Conservation (phyloP, 305 asterid species). For the Fraxinus sp. region DNA sequence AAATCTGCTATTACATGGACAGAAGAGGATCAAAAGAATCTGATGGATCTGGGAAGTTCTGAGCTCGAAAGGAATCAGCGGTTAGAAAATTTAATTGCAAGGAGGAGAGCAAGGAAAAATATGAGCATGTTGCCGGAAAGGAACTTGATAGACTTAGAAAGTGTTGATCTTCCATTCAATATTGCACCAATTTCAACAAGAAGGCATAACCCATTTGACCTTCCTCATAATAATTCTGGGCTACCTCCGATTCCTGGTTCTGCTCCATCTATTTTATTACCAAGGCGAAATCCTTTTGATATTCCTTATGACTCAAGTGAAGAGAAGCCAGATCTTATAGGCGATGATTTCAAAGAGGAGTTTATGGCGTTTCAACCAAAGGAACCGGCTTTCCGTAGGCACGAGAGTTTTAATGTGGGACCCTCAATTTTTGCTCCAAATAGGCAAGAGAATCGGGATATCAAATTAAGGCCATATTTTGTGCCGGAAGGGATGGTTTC, state of each 20-base stretch:
- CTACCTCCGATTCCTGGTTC: constrained; percentile 54
- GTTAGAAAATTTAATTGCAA: constrained; percentile 45
- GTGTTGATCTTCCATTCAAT: constrained; percentile 31
- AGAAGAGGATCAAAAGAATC: constrained; percentile 59
- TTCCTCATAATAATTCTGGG: constrained; percentile 23
- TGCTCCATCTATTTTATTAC: constrained; percentile 49
- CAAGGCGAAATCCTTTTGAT: constrained; percentile 48
- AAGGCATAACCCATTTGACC: constrained; percentile 49
- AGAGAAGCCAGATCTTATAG: constrained; percentile 29
- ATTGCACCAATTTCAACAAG: constrained; percentile 37
- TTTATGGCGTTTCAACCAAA: constrained; percentile 27
- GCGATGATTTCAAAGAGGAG: constrained; percentile 32
- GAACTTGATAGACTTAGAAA: constrained; percentile 49
- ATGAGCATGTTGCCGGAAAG: constrained; percentile 46
- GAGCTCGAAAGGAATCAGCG: constrained; percentile 56
- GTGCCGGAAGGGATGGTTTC: constrained; percentile 36
- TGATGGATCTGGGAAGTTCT: constrained; percentile 53
- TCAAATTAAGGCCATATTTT: constrained; percentile 45
- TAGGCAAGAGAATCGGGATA: constrained; percentile 30
- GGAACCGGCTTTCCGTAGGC: constrained; percentile 39
- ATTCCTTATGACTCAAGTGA: constrained; percentile 33
- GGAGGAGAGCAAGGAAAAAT: constrained; percentile 36
- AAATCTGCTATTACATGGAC: constrained; percentile 57
- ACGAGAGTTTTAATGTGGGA: constrained; percentile 37
- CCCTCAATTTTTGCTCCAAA: constrained; percentile 39